Conservation (phyloP, 2,329 filamentous ascomycete species). For the Pseudogymnoascus sp. region DNA sequence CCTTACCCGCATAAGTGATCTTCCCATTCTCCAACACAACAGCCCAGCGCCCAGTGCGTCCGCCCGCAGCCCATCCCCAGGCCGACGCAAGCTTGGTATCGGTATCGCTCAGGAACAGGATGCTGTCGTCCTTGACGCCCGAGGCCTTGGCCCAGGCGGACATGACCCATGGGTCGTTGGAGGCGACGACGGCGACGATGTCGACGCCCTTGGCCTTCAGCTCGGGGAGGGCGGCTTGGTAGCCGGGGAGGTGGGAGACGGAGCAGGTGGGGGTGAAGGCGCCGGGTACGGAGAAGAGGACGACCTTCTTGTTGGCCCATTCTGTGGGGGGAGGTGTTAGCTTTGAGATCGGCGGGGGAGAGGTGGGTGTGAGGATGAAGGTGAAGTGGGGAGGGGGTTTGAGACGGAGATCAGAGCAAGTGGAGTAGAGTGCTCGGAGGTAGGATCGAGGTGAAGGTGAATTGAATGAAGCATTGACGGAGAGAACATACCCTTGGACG, state of each 20-base stretch:
- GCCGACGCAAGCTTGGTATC: conserved; percentile 59
- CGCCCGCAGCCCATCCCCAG: conserved; percentile 56
- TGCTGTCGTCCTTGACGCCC: conserved; percentile 54
- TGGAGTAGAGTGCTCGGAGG: not conserved
- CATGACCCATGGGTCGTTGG: conserved; percentile 67
- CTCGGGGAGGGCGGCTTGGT: conserved; percentile 54
- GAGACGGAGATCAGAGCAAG: not conserved
- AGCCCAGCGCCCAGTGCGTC: conserved; percentile 59
- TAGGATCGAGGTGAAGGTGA: not conserved
- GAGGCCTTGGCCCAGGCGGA: conserved; percentile 69
- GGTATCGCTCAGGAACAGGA: conserved; percentile 61
- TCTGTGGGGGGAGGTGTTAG: conserved; percentile 33
- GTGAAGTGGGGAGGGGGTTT: conserved; percentile 3
- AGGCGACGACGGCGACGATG: conserved; percentile 60
- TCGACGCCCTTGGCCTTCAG: conserved; percentile 63
- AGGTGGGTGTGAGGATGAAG: not conserved
- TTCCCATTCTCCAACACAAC: conserved; percentile 64
- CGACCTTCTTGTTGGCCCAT: conserved; percentile 64
- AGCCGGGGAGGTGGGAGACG: conserved; percentile 61
- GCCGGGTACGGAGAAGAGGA: conserved; percentile 62
- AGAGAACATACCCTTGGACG: conserved; percentile 57
- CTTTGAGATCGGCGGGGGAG: not conserved
- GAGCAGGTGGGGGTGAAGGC: conserved; percentile 68
- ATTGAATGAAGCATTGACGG: not conserved
- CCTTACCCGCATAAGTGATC: conserved; percentile 61